Percentiles rank a stretch among this genome's conserved stretches.
Conservation (phyloP, 176 grass and related monocot species). For the Aegilops umbellulata region DNA sequence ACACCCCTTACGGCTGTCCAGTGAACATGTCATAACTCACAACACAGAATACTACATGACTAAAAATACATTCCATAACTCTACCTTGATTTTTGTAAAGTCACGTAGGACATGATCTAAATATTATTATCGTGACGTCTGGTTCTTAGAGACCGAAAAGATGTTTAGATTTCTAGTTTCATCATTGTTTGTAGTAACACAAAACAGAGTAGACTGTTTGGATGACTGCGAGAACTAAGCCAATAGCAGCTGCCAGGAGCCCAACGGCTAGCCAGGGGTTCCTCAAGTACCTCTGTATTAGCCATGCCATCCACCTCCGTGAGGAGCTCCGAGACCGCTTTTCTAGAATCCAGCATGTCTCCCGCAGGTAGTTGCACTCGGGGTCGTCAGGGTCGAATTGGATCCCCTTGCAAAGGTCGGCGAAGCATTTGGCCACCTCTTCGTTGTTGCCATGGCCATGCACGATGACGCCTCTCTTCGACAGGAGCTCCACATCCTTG, state of each 20-base stretch:
- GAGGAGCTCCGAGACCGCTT: background rate
- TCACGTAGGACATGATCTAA: too few relatives aligned
- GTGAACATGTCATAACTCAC: too few relatives aligned
- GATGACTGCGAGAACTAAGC: background rate
- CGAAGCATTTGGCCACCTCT: background rate
- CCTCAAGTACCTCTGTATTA: background rate
- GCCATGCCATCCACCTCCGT: background rate
- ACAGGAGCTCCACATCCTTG: background rate
- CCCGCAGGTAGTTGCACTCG: background rate
- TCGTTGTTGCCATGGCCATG: background rate
- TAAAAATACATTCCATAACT: too few relatives aligned
- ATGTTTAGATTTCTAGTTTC: too few relatives aligned
- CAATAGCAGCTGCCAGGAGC: background rate
- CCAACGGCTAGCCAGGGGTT: constrained; percentile 19
- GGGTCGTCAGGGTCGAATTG: background rate
- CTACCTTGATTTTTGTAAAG: too few relatives aligned
- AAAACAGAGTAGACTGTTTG: too few relatives aligned
- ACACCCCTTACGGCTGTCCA: too few relatives aligned
- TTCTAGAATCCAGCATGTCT: background rate
- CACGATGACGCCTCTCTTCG: background rate
- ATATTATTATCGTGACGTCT: too few relatives aligned
- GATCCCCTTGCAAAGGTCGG: constrained; percentile 26
- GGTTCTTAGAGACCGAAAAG: too few relatives aligned
- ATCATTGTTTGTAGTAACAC: too few relatives aligned
- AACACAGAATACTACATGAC: too few relatives aligned